Conservation (phyloP, 352 stramenopile species). For the Pythium sp. region DNA sequence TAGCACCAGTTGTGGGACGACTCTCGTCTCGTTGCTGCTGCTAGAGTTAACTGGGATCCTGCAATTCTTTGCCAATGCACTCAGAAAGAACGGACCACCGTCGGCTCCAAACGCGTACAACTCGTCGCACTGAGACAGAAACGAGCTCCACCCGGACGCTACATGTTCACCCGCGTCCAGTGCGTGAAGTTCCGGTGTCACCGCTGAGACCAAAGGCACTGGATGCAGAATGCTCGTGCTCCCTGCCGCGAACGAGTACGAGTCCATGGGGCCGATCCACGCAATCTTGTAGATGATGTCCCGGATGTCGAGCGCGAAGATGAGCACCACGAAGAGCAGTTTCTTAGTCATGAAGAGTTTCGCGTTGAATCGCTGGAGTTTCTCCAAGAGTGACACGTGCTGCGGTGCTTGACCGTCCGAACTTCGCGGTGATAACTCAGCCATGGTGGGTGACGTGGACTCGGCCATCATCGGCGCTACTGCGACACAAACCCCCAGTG, state of each 20-base stretch:
- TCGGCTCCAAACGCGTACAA: constrained; percentile 15
- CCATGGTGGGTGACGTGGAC: neutral
- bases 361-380: neutral
- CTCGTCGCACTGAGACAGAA: constrained; percentile 20
- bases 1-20: constrained; percentile 21
- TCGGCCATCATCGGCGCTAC: neutral
- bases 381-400: neutral
- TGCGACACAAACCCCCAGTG: neutral
- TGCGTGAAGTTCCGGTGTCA: neutral
- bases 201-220: constrained; percentile 5
- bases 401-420: neutral
- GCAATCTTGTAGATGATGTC: constrained; percentile 27
- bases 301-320: constrained; percentile 19
- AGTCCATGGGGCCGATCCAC: constrained; percentile 23
- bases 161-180: constrained; percentile 9
- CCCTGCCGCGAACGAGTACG: constrained; percentile 17
- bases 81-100: constrained; percentile 22
- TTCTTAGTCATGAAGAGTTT: constrained; percentile 14
- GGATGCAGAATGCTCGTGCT: constrained; percentile 16
- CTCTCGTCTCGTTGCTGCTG: constrained; percentile 11
- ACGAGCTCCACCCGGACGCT: constrained; percentile 22
- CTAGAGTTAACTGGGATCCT: constrained; percentile 11
- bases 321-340: constrained; percentile 14
- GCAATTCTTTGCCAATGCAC: constrained; percentile 21
- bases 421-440: neutral